Conservation (phyloP, 768 basidiomycete genomes). For the Holtermanniella nyarrowii region DNA sequence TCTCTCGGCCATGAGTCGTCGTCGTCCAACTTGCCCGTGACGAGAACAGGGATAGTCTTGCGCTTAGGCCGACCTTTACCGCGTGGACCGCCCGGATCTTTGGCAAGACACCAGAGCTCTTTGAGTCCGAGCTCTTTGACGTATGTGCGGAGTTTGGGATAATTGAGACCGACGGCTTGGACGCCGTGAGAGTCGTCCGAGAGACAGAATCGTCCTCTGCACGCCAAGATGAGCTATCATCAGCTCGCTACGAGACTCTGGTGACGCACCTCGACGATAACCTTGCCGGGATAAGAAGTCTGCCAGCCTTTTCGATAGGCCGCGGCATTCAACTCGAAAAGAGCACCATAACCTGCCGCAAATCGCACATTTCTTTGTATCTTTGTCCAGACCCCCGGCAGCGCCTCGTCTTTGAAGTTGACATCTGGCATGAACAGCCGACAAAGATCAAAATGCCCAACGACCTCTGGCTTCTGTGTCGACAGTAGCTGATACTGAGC, state of each 20-base stretch:
- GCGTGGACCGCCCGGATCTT: not conserved
- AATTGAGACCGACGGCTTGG: conserved; percentile 77
- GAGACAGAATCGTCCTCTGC: conserved; percentile 65
- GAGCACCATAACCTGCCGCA: conserved; percentile 69
- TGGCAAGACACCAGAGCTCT: conserved; percentile 43
- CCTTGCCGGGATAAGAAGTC: conserved; percentile 68
- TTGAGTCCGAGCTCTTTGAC: conserved; percentile 52
- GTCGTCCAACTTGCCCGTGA: not conserved
- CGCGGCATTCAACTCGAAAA: conserved; percentile 89
- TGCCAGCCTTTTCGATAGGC: conserved; percentile 87
- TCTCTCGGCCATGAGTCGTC: not conserved
- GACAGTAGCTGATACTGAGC: conserved; percentile 63
- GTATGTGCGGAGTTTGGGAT: conserved; percentile 57
- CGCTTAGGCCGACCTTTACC: not conserved
- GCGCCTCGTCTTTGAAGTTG: conserved; percentile 45
- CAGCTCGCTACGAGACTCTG: conserved; percentile 1
- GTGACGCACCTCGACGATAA: conserved; percentile 58
- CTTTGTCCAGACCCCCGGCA: conserved; percentile 49
- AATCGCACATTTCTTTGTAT: conserved; percentile 64
- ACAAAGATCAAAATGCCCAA: conserved; percentile 91
- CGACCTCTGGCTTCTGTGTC: conserved; percentile 68
- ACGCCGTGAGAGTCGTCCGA: conserved; percentile 97
- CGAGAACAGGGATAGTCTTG: not conserved
- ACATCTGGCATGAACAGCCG: conserved; percentile 62
- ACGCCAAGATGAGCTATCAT: conserved; percentile 56